A percentile compares a stretch with the other conserved stretches of the same genome.
Conservation (phyloP, 768 basidiomycete species). For the Suillus placidus region DNA sequence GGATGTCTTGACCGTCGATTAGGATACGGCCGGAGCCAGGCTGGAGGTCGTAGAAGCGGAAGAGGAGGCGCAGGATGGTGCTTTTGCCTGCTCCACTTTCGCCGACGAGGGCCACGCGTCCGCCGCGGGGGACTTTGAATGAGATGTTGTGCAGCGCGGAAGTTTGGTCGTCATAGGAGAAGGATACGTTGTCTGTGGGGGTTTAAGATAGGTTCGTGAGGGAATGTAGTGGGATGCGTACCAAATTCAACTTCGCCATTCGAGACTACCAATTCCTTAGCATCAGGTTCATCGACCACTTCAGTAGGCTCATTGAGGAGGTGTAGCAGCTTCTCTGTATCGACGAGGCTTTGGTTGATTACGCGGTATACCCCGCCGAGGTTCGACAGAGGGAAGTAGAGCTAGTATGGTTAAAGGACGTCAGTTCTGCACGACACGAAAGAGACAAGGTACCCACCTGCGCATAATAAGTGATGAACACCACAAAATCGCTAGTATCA, state of each 20-base stretch:
- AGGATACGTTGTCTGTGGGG: slow-evolving; percentile 73
- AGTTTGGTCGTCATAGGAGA: slow-evolving; percentile 78
- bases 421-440: neutral
- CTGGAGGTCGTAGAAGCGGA: slow-evolving; percentile 88
- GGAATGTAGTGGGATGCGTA: slow-evolving; percentile 28
- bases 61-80: slow-evolving; percentile 83
- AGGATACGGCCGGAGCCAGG: slow-evolving; percentile 79
- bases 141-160: slow-evolving; percentile 74
- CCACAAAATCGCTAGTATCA: slow-evolving; percentile 64
- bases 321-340: slow-evolving; percentile 82
- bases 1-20: slow-evolving; percentile 87
- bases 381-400: slow-evolving; percentile 76
- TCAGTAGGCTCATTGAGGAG: slow-evolving; percentile 83
- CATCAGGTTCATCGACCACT: slow-evolving; percentile 78
- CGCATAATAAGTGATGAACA: slow-evolving; percentile 81
- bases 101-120: slow-evolving; percentile 88
- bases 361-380: slow-evolving; percentile 80
- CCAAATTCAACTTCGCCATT: slow-evolving; percentile 89
- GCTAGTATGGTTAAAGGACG: slow-evolving; percentile 35
- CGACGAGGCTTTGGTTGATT: slow-evolving; percentile 74
- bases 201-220: neutral
- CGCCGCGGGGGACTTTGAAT: slow-evolving; percentile 86
- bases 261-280: slow-evolving; percentile 69
- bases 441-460: slow-evolving; percentile 51
- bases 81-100: slow-evolving; percentile 84